Evolutionary conservation across 805 yeast species (phyloP).

Genomic region (Hanseniaspora vineae): DNA sequence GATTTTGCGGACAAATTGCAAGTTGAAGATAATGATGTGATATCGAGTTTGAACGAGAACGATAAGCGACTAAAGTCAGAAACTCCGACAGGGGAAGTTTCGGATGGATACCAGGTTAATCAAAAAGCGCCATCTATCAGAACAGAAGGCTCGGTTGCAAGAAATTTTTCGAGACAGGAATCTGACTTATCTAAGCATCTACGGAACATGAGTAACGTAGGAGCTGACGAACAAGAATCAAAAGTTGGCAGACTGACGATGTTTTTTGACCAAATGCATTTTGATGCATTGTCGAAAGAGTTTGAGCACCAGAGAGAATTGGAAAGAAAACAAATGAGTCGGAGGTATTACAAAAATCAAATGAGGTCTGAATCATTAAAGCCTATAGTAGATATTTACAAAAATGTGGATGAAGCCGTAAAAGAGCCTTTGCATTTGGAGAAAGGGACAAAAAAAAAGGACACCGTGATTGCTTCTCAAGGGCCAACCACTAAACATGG

Average conservation of each 20-base stretch:
- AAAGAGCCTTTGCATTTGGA: conserved; percentile 33
- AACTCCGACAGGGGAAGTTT: too few relatives aligned
- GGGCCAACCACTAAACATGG: not conserved
- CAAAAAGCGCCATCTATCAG: too few relatives aligned
- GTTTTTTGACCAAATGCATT: conserved; percentile 61
- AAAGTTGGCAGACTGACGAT: conserved; percentile 51
- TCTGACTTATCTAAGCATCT: conserved; percentile 2
- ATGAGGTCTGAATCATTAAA: conserved; percentile 55
- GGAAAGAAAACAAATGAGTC: conserved; percentile 53
- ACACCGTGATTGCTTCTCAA: not conserved
- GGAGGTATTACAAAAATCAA: conserved; percentile 31
- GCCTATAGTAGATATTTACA: conserved; percentile 85
- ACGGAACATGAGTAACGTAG: conserved; percentile 7
- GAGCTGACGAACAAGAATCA: conserved; percentile 7
- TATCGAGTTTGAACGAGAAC: too few relatives aligned
- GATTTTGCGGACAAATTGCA: too few relatives aligned
- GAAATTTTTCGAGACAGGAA: too few relatives aligned
- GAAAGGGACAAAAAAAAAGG: not conserved
- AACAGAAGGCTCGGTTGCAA: too few relatives aligned
- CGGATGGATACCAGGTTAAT: too few relatives aligned
- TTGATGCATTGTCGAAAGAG: conserved; percentile 70
- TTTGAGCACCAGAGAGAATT: conserved; percentile 77
- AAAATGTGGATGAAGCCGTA: conserved; percentile 81
- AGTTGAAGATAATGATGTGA: not conserved
- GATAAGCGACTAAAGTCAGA: too few relatives aligned